Conservation (phyloP, 208 protist genomes). For the Kentomonas sorsogonicus region DNA sequence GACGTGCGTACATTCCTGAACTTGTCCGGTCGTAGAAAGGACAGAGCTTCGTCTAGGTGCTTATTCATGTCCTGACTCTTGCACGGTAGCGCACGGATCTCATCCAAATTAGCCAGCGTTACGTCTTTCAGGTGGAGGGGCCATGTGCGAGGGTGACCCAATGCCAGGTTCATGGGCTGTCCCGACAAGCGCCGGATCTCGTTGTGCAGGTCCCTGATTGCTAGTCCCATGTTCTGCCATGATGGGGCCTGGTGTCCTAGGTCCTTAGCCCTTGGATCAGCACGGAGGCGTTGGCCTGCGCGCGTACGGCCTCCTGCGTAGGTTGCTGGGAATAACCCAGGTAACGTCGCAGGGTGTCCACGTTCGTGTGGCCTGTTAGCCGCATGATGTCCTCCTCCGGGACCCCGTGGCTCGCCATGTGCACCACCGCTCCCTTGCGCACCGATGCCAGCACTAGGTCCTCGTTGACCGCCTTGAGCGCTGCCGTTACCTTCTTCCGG, state of each 20-base stretch:
- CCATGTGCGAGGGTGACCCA: too few relatives aligned
- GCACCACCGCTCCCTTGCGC: constrained; percentile 10
- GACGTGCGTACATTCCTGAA: neutral
- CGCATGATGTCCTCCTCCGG: constrained; percentile 8
- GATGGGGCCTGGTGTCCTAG: neutral
- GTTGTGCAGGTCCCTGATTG: constrained; percentile 1
- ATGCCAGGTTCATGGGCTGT: neutral
- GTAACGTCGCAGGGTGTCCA: constrained; percentile 7
- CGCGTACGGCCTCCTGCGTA: constrained; percentile 9
- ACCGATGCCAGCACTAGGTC: neutral
- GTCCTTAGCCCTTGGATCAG: constrained; percentile 3
- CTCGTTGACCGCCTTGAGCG: neutral
- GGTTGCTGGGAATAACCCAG: constrained; percentile 11
- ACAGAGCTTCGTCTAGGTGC: too few relatives aligned
- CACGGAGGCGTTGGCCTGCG: constrained; percentile 11
- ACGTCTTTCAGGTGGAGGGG: too few relatives aligned
- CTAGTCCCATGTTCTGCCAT: neutral
- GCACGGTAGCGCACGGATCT: too few relatives aligned
- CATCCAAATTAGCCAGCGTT: too few relatives aligned
- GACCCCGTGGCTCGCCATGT: neutral
- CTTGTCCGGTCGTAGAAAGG: neutral
- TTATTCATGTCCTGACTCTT: too few relatives aligned
- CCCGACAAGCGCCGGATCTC: constrained; percentile 1
- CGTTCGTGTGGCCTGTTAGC: constrained; percentile 8
- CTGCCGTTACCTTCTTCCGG: constrained; percentile 4